Base-by-base conservation (phyloP, 129 eudicot species). In the Escallonia herrerae region DNA sequence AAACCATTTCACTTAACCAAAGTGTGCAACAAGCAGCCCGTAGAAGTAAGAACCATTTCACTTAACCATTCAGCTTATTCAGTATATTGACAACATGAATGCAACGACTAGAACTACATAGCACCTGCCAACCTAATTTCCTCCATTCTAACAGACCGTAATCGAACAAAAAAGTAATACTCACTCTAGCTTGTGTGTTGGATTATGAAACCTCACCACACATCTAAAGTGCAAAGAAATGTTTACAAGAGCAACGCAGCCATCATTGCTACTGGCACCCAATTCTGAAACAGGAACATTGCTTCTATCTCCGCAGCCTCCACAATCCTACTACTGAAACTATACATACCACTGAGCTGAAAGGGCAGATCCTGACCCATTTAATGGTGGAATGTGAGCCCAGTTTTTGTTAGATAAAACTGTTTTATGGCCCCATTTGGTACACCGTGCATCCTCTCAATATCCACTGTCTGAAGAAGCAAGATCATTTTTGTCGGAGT, bases 401-500 rank as follows among this genome's bases (percentile, higher is more conserved):
- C 33, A 22, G 13, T 14, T 39, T 38, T 58, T 15, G 45, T 6
- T 58, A 50, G 39, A 45, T 45, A 37, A 46, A 49, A 40, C 11
- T 59, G 33, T 15, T 33, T 41, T n/a, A 9, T 15, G 67, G 56
- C 47, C 56, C 50, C 60, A 44, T 4, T n/a, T 37, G 53, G 43
- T 3, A 15, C 22, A 50, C 0, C 13, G n/a, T 39, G 44, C 11
- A 44, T 48, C 7, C 7, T 7, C 58, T 78, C 57, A 74, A 56
- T 66, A 55, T 55, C 74, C 60, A 59, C 69, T 79, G 68, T 79
- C 75, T 63, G 72, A 70, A 8, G 76, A 65, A 41, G 66, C 46
- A 10, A 41, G 55, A 40, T 69, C 79, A 71, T 58, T 67, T 22
- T 70, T 79, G 64, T 81, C 88, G 8, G 76, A 60, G 82, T 86